These are phyloP conservation scores for Olyra latifolia DNA, from an alignment of 176 grass and related monocot genomes.

Conservation along the genomic window DNA sequence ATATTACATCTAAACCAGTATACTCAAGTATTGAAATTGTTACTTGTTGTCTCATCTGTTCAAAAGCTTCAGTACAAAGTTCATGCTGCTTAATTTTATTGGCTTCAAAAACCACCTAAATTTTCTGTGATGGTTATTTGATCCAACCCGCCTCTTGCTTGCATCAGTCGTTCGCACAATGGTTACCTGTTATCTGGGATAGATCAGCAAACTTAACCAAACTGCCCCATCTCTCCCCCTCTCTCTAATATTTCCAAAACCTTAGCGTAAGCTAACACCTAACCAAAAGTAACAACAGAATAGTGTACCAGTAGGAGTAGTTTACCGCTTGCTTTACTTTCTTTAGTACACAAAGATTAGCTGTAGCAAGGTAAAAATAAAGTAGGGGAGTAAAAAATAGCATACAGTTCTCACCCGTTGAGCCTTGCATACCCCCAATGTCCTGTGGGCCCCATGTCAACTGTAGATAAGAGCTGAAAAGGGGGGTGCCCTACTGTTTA, in stretches of 20 bases:
- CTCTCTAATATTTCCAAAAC: constrained; percentile 41
- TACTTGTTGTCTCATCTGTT: background rate
- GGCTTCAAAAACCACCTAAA: background rate
- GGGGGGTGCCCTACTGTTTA: background rate
- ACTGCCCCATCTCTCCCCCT: constrained; percentile 26
- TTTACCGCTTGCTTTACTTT: constrained; percentile 64
- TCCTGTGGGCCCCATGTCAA: constrained; percentile 28
- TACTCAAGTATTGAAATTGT: background rate
- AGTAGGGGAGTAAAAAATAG: constrained; percentile 37
- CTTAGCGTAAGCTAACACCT: constrained; percentile 46
- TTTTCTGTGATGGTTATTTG: background rate
- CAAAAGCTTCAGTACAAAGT: constrained; percentile 5
- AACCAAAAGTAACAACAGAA: constrained; percentile 45
- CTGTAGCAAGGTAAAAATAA: constrained; percentile 43
- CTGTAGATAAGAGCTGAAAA: constrained; percentile 17
- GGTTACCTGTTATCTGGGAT: too few relatives aligned
- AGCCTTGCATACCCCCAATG: constrained; percentile 37
- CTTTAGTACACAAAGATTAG: constrained; percentile 58
- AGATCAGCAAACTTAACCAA: too few relatives aligned
- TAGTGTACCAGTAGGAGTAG: constrained; percentile 29
- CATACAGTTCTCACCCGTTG: constrained; percentile 39
- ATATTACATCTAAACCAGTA: background rate
- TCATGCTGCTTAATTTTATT: background rate
- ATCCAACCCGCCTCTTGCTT: too few relatives aligned
- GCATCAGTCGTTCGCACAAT: too few relatives aligned